Conservation (phyloP, 2,329 filamentous ascomycete genomes). For the Ceratocystis harringtonii region DNA sequence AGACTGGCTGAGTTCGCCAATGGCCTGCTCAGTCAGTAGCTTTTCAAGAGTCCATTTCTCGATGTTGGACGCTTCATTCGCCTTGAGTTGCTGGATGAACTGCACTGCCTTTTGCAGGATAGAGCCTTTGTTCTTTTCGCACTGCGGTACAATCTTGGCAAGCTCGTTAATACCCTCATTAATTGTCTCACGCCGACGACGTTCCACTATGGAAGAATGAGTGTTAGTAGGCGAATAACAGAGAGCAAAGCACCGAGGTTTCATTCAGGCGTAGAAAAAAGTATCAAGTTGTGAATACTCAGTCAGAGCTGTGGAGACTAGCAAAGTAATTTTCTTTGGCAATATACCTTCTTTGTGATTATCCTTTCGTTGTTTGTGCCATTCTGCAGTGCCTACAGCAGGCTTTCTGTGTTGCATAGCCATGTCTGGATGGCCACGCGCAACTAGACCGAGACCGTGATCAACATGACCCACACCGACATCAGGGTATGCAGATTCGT, state of each 20-base stretch:
- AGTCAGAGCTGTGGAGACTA: neutral
- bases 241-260: neutral
- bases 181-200: slow-evolving; percentile 90
- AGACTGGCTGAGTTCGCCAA: slow-evolving; percentile 70
- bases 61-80: slow-evolving; percentile 85
- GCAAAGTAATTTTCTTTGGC: neutral
- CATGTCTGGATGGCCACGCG: slow-evolving; percentile 9
- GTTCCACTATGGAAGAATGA: slow-evolving; percentile 54
- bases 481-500: slow-evolving; percentile 4
- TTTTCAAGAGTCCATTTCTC: slow-evolving; percentile 92
- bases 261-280: neutral
- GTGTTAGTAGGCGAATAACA: slow-evolving; percentile 20
- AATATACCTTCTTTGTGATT: slow-evolving; percentile 92
- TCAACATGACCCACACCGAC: slow-evolving; percentile 5
- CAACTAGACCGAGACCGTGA: slow-evolving; percentile 1
- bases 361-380: slow-evolving; percentile 93
- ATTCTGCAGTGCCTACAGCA: slow-evolving; percentile 87
- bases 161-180: slow-evolving; percentile 98
- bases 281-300: neutral
- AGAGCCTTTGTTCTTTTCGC: slow-evolving; percentile 97
- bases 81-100: slow-evolving; percentile 87
- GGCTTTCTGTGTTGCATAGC: slow-evolving; percentile 44
- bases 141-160: slow-evolving; percentile 91
- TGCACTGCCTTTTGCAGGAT: slow-evolving; percentile 86
- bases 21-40: slow-evolving; percentile 74